Percentiles rank a stretch among this genome's conserved stretches.
phyloP scores from a whole-genome alignment of 192 early-diverging fungal species.

The Gryganskiella cystojenkinii region DNA sequence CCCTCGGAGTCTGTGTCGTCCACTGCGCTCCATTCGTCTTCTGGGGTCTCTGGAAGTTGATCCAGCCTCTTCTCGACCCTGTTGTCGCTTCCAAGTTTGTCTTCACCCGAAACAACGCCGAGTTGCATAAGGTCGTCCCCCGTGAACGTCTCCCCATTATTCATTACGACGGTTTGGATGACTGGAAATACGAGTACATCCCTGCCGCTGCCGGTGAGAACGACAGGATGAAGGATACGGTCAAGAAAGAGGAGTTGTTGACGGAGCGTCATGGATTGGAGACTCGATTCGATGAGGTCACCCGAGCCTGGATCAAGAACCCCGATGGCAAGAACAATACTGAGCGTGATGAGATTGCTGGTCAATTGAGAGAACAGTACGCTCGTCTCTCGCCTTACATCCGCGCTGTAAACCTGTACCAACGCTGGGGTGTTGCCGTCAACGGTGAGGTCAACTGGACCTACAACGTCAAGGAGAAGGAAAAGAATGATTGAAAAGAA shows the following conservation, averaged over 20 bases:
- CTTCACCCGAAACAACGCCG: constrained; percentile 73
- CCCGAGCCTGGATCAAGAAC: constrained; percentile 54
- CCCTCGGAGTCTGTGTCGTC: constrained; percentile 82
- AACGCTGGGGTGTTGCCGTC: constrained; percentile 24
- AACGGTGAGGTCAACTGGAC: constrained; percentile 11
- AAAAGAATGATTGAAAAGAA: neutral
- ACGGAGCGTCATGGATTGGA: constrained; percentile 32
- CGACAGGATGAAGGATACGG: constrained; percentile 52
- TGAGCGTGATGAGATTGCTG: constrained; percentile 40
- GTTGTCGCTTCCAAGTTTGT: constrained; percentile 89
- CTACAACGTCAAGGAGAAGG: constrained; percentile 3
- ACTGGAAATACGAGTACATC: constrained; percentile 67
- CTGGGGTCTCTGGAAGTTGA: constrained; percentile 84
- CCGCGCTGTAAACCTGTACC: constrained; percentile 36
- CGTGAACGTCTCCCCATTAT: constrained; percentile 69
- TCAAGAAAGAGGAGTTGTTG: constrained; percentile 22
- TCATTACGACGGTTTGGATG: constrained; percentile 68
- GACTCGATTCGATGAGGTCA: constrained; percentile 52
- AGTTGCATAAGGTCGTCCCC: constrained; percentile 75
- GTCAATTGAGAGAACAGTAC: constrained; percentile 51
- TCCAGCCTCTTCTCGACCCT: constrained; percentile 88
- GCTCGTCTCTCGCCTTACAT: constrained; percentile 52
- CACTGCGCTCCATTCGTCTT: constrained; percentile 94
- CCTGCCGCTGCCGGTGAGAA: constrained; percentile 37
- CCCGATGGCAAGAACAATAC: constrained; percentile 30